Evolutionary conservation across 257 asterid species (phyloP).

Genomic region (Pogostemon cablin): DNA sequence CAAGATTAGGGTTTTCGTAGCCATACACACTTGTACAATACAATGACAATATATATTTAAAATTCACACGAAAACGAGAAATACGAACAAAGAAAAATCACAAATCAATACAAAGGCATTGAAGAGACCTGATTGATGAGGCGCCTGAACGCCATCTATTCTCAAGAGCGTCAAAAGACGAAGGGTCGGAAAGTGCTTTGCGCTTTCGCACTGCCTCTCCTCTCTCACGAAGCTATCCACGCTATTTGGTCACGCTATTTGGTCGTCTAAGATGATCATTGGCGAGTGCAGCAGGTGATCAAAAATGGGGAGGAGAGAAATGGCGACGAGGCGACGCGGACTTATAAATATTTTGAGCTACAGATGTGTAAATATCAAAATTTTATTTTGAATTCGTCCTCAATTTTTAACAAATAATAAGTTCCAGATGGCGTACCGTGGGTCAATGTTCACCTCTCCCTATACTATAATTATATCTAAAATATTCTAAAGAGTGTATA

Average conservation of each 20-base stretch:
- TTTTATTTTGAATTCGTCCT: constrained; percentile 1
- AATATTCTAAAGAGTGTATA: too few relatives aligned
- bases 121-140: constrained; percentile 36
- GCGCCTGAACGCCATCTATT: constrained; percentile 34
- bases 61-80: background rate
- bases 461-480: background rate
- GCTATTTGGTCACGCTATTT: background rate
- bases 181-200: background rate
- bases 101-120: background rate
- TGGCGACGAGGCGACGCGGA: background rate
- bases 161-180: background rate
- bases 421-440: constrained; percentile 20
- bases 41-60: background rate
- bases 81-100: background rate
- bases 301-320: constrained; percentile 20
- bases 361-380: background rate
- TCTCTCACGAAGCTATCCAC: background rate
- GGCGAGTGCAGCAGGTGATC: constrained; percentile 14
- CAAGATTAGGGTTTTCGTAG: constrained; percentile 28
- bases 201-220: background rate
- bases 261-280: background rate
- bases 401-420: background rate
- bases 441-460: constrained; percentile 18
- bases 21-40: constrained; percentile 5
- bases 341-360: background rate